Evolutionary conservation across 2,329 filamentous ascomycete genomes (phyloP).

Genomic region (Biscogniauxia mediterranea): DNA sequence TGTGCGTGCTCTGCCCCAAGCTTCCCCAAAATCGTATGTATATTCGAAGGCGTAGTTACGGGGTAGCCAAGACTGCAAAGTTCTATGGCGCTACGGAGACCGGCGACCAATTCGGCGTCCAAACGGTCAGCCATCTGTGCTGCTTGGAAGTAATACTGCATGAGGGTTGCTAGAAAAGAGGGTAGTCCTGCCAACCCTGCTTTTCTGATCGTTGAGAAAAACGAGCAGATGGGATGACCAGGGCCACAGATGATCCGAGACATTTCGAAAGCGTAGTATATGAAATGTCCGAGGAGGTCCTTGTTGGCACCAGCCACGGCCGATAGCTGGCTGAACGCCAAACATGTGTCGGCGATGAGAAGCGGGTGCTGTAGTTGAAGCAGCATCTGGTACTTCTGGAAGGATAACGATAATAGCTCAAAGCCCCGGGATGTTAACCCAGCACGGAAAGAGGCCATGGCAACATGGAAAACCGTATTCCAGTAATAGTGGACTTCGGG

Average conservation of each 20-base stretch:
- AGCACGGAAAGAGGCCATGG: constrained; percentile 13
- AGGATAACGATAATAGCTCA: constrained; percentile 14
- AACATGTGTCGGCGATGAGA: constrained; percentile 19
- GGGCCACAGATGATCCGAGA: constrained; percentile 16
- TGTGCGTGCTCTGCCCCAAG: too few species aligned
- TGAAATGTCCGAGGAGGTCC: constrained; percentile 8
- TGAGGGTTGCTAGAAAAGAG: constrained; percentile 5
- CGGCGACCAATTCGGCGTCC: too few species aligned
- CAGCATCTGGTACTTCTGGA: constrained; percentile 8
- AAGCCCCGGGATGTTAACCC: constrained; percentile 18
- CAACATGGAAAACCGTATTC: constrained; percentile 4
- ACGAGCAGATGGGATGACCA: constrained; percentile 13
- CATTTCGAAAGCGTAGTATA: constrained; percentile 15
- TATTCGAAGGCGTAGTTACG: too few species aligned
- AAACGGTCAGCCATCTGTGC: constrained; percentile 9
- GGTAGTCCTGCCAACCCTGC: constrained; percentile 2
- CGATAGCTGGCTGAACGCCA: constrained; percentile 14
- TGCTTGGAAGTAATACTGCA: constrained; percentile 11
- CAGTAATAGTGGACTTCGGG: background rate
- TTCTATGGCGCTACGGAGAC: too few species aligned
- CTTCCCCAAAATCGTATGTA: too few species aligned
- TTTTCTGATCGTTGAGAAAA: constrained; percentile 9
- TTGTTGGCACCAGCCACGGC: constrained; percentile 6
- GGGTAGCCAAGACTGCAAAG: too few species aligned
- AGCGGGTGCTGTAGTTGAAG: constrained; percentile 17